Conservation (phyloP, 768 basidiomycete species). For the Suillus occidentalis region DNA sequence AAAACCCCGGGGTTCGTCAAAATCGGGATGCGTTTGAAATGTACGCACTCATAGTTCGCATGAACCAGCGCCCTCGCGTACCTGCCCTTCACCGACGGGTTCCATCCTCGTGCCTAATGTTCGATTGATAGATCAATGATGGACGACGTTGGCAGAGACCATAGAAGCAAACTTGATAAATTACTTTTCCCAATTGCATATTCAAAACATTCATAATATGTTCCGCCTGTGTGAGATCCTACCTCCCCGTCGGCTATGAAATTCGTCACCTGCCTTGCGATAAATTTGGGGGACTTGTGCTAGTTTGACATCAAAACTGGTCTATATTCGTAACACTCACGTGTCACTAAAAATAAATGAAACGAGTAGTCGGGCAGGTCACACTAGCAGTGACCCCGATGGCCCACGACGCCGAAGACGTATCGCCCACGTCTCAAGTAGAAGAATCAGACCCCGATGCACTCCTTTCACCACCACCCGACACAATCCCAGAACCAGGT, state of each 20-base stretch:
- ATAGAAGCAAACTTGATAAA: neutral
- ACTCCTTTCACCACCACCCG: conserved; percentile 44
- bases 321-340: neutral
- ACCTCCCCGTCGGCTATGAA: neutral
- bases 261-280: neutral
- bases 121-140: conserved; percentile 5
- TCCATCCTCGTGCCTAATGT: neutral
- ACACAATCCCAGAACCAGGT: conserved; percentile 71
- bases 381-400: neutral
- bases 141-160: neutral
- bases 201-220: neutral
- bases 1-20: too few relatives aligned
- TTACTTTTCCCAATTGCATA: neutral
- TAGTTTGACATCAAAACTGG: neutral
- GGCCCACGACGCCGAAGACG: conserved; percentile 9
- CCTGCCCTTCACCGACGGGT: neutral
- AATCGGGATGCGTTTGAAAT: too few relatives aligned
- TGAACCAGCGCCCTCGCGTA: neutral
- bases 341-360: neutral
- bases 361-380: neutral
- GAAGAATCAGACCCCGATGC: conserved; percentile 60
- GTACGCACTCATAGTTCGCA: too few relatives aligned
- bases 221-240: neutral
- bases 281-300: too few relatives aligned
- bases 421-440: conserved; percentile 40